Evolutionary conservation across 768 basidiomycete species (phyloP).

Genomic region (Leucosporidium creatinivorum): DNA sequence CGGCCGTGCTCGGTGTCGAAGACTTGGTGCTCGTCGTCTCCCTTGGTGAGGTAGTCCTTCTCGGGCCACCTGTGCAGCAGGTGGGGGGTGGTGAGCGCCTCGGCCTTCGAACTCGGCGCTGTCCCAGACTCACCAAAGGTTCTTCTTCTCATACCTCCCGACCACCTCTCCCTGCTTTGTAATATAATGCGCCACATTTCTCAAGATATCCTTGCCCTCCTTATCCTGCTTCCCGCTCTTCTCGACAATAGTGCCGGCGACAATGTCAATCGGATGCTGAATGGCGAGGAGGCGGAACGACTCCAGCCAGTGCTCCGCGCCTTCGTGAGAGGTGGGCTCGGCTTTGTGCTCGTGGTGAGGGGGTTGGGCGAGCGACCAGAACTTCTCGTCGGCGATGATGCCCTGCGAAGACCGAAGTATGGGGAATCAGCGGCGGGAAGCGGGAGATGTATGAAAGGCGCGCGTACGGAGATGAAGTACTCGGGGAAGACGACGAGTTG

Average conservation of each 20-base stretch:
- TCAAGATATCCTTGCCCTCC: slow-evolving; percentile 5
- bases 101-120: too few species aligned
- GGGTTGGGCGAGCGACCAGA: slow-evolving; percentile 16
- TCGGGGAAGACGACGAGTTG: slow-evolving; percentile 29
- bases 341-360: slow-evolving; percentile 15
- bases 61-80: slow-evolving; percentile 8
- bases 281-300: slow-evolving; percentile 26
- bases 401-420: slow-evolving; percentile 3
- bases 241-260: slow-evolving; percentile 36
- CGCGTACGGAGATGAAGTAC: slow-evolving; percentile 14
- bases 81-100: too few species aligned
- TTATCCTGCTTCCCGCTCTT: slow-evolving; percentile 9
- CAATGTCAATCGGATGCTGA: slow-evolving; percentile 32
- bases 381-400: slow-evolving; percentile 12
- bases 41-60: slow-evolving; percentile 28
- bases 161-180: slow-evolving; percentile 23
- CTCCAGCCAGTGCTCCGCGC: slow-evolving; percentile 21
- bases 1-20: slow-evolving; percentile 32
- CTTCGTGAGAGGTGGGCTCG: neutral
- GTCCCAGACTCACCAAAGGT: neutral
- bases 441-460: neutral
- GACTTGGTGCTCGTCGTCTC: slow-evolving; percentile 27
- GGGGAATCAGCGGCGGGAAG: too few species aligned
- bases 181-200: slow-evolving; percentile 35
- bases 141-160: slow-evolving; percentile 24